Percentiles rank a stretch among this genome's conserved stretches.
These are phyloP conservation scores for Apiospora kogelbergensis DNA, from an alignment of 2,329 filamentous ascomycete species.

Conservation along the genomic window DNA sequence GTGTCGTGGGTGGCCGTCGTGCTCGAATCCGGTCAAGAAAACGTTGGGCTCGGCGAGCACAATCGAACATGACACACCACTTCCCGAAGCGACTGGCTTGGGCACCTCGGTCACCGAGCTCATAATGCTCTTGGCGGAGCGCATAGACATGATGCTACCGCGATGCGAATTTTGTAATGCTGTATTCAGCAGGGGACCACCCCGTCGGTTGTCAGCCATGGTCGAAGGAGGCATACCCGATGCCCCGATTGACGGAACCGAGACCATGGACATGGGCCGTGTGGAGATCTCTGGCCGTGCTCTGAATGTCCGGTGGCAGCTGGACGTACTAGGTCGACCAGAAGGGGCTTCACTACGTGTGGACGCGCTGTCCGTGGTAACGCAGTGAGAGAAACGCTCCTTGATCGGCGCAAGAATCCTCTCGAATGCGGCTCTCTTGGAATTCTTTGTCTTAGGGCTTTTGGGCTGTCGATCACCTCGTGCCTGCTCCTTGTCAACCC, in stretches of 20 bases:
- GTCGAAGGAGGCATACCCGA: slow-evolving; percentile 20
- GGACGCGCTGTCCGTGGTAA: slow-evolving; percentile 18
- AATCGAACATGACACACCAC: slow-evolving; percentile 73
- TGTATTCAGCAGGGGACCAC: slow-evolving; percentile 23
- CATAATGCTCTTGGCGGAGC: slow-evolving; percentile 50
- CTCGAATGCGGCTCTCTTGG: slow-evolving; percentile 33
- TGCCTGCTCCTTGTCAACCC: slow-evolving; percentile 15
- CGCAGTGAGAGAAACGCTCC: slow-evolving; percentile 23
- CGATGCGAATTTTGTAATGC: slow-evolving; percentile 36
- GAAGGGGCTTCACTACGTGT: slow-evolving; percentile 15
- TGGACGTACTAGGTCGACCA: slow-evolving; percentile 13
- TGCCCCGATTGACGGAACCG: slow-evolving; percentile 21
- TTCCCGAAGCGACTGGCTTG: slow-evolving; percentile 79
- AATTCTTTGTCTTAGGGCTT: neutral
- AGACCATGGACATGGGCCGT: slow-evolving; percentile 26
- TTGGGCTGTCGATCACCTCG: slow-evolving; percentile 18
- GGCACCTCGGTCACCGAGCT: slow-evolving; percentile 55
- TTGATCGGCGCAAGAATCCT: slow-evolving; percentile 34
- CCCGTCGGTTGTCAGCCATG: slow-evolving; percentile 32
- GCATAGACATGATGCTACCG: slow-evolving; percentile 51
- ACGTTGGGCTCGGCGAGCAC: slow-evolving; percentile 77
- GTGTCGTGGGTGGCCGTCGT: slow-evolving; percentile 56
- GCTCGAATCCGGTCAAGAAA: slow-evolving; percentile 77
- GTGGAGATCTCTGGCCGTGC: neutral
- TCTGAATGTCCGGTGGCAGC: neutral